Conservation (phyloP, 306 rosid species). For the Citrullus colocynthis region DNA sequence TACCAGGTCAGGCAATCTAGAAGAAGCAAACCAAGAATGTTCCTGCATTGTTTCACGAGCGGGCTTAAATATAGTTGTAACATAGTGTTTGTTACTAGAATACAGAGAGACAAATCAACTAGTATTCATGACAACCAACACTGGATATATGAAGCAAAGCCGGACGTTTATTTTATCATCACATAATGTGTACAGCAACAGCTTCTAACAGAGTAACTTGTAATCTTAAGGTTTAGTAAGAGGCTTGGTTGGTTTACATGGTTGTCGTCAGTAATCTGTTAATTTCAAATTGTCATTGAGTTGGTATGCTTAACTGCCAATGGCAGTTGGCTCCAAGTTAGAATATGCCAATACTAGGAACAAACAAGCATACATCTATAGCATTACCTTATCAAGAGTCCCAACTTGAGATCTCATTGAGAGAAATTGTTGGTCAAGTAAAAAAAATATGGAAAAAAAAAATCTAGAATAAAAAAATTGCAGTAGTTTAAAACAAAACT, state of each 20-base stretch:
- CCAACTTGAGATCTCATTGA: neutral
- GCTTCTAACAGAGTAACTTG: neutral
- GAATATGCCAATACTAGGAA: neutral
- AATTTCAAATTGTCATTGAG: neutral
- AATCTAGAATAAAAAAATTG: neutral
- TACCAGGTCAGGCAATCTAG: slow-evolving; percentile 41
- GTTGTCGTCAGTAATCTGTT: neutral
- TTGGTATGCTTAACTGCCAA: neutral
- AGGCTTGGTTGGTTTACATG: neutral
- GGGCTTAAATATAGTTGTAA: neutral
- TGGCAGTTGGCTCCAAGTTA: neutral
- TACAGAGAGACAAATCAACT: neutral
- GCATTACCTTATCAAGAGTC: neutral
- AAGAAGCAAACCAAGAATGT: slow-evolving; percentile 41
- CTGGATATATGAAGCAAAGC: neutral
- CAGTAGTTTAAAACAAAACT: neutral
- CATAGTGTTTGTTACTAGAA: neutral
- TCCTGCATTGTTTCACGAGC: slow-evolving; percentile 42
- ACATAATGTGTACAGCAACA: neutral
- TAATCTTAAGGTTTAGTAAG: neutral
- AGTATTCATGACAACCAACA: neutral
- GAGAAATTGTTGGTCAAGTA: neutral
- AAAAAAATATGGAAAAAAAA: neutral
- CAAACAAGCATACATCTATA: neutral
- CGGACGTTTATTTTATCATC: neutral